A percentile compares a stretch with the other conserved stretches of the same genome.
phyloP scores from a whole-genome alignment of 1,284 basidiomycete genomes.

The Somion occarium region DNA sequence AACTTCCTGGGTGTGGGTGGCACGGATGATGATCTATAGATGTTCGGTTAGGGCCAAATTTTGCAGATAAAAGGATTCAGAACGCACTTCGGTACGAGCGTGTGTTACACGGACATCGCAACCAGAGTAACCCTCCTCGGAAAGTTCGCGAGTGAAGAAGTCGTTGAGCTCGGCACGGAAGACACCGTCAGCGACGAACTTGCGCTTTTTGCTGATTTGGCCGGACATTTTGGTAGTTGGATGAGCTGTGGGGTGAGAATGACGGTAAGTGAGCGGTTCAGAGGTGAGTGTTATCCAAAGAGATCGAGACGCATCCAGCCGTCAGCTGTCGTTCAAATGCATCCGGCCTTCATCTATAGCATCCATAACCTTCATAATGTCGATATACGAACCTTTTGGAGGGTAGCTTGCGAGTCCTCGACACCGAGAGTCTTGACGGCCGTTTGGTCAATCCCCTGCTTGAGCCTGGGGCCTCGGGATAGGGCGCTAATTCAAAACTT shows the following conservation, averaged over 20 bases:
- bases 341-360: background rate
- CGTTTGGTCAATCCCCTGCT: slow-evolving; percentile 2
- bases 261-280: slow-evolving; percentile 9
- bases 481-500: background rate
- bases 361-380: background rate
- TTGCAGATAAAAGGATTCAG: background rate
- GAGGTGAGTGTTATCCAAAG: slow-evolving; percentile 14
- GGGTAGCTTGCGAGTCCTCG: slow-evolving; percentile 11
- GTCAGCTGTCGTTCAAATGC: slow-evolving; percentile 1
- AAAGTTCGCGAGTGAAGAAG: slow-evolving; percentile 98
- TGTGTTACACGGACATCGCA: slow-evolving; percentile 99
- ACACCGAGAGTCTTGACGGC: slow-evolving; percentile 14
- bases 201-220: slow-evolving; percentile 94
- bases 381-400: slow-evolving; percentile 20
- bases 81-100: slow-evolving; percentile 88
- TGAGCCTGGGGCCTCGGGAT: too few relatives aligned
- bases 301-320: slow-evolving; percentile 20
- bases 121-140: slow-evolving; percentile 99
- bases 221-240: slow-evolving; percentile 54
- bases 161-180: slow-evolving; percentile 98
- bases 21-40: slow-evolving; percentile 96
- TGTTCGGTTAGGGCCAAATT: background rate
- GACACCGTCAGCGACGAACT: slow-evolving; percentile 98
- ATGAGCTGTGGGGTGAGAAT: slow-evolving; percentile 10
- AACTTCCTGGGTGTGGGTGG: slow-evolving; percentile 99